Conservation (phyloP, 371 early-diverging fungal species). For the Zychaea mexicana region DNA sequence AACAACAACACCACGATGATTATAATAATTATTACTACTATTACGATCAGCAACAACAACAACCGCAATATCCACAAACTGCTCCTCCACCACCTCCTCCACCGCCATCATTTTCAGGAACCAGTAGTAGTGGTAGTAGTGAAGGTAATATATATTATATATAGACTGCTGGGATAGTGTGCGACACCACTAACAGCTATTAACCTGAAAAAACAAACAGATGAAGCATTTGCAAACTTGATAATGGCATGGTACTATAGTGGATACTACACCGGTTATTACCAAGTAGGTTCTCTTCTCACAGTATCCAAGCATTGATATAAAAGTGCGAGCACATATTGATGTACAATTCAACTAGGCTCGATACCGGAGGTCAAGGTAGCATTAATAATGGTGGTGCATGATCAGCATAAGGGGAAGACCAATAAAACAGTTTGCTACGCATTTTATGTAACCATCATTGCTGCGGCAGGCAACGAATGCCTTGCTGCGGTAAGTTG, state of each 20-base stretch:
- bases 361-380: neutral
- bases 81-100: slow-evolving; percentile 6
- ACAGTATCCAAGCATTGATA: neutral
- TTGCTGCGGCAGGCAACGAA: no score
- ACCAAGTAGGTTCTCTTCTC: slow-evolving; percentile 42
- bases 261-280: slow-evolving; percentile 75
- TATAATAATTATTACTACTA: slow-evolving; percentile 2
- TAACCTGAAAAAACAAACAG: neutral
- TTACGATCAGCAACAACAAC: neutral
- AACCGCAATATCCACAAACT: slow-evolving; percentile 1
- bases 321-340: neutral
- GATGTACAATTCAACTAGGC: neutral
- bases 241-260: slow-evolving; percentile 80
- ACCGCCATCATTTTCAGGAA: neutral
- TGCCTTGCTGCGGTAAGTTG: neutral
- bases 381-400: neutral
- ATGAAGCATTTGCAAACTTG: slow-evolving; percentile 47
- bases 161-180: neutral
- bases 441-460: neutral
- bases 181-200: no score
- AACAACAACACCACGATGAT: neutral
- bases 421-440: neutral
- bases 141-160: neutral
- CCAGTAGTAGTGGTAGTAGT: neutral
- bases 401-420: neutral